Conservation (phyloP, 345 rosid species). For the Bruguiera sexangula region DNA sequence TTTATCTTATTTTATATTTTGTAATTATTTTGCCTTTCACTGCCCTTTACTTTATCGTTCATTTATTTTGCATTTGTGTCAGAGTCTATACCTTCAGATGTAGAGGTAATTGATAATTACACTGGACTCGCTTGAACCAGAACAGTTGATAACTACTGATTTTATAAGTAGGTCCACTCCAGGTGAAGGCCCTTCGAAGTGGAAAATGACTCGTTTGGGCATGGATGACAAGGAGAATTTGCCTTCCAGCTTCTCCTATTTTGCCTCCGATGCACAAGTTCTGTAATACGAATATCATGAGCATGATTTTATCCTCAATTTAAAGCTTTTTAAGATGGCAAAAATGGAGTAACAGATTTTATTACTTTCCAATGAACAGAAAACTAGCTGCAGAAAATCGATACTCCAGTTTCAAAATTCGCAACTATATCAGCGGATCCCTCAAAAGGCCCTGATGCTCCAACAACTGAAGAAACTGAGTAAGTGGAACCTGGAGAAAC, state of each 20-base stretch:
- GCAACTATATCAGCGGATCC: slow-evolving; percentile 65
- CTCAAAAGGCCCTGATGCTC: slow-evolving; percentile 58
- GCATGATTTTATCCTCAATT: neutral
- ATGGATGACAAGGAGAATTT: slow-evolving; percentile 55
- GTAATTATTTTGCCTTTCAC: too few species aligned
- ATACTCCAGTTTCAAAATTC: slow-evolving; percentile 60
- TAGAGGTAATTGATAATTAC: slow-evolving; percentile 30
- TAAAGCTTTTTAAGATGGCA: neutral
- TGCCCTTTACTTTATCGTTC: too few species aligned
- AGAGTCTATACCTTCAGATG: neutral
- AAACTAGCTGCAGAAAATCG: slow-evolving; percentile 46
- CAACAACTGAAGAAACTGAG: slow-evolving; percentile 65
- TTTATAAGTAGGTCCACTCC: slow-evolving; percentile 70
- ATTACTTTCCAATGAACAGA: slow-evolving; percentile 74
- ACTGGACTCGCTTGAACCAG: slow-evolving; percentile 36
- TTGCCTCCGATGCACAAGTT: slow-evolving; percentile 52
- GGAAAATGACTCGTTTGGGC: slow-evolving; percentile 64
- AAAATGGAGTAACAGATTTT: slow-evolving; percentile 16
- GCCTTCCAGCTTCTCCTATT: slow-evolving; percentile 77
- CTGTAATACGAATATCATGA: slow-evolving; percentile 38
- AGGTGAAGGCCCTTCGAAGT: slow-evolving; percentile 87
- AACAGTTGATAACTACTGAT: slow-evolving; percentile 58
- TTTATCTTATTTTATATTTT: too few species aligned
- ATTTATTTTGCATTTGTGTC: too few species aligned
- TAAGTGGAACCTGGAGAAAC: slow-evolving; percentile 55